Base-by-base conservation (phyloP, 768 basidiomycete species). In the Serendipita sp. region DNA sequence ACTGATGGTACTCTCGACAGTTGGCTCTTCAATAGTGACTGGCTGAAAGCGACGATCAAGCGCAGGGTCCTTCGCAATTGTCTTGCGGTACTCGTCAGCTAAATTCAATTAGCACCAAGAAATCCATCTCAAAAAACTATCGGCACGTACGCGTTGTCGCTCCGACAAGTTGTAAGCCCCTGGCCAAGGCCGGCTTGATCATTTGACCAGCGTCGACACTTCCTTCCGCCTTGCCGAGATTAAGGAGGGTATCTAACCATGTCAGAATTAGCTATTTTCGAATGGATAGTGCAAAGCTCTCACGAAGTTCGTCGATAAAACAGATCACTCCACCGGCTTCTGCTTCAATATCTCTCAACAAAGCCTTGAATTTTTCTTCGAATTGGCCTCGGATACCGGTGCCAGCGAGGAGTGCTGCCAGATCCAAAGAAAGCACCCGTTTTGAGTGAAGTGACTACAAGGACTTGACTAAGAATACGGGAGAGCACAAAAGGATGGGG, bases 301-400 rank as follows among this genome's bases (percentile, higher is more conserved):
- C 69, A 89, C 87, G 92, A 62, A 95, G 84, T 82, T 95, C 91
- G 68, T 94, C 92, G 63, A 95, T 93, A 74, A 95, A 95, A 70
- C 88, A 91, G 43, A 94, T 94, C 5, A 91, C 84, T 48, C 60
- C 64, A 27, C 67, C 68, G 46, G 70, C 69, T 76, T 91, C 87
- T 11, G 84, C 88, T 71, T 93, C 91, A 64, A 96, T 94, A 70
- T 96, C 92, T 31, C 81, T 81, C n/a, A 95, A 76, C 1, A 96
- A 77, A 0, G 84, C 86, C 72, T 94, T 93, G 80, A 94, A 93
- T 68, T 91, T 91, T 72, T 91, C 90, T 69, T 96, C 92, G 63
- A 94, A 94, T 68, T 92, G 88, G 1, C 92, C 92, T 45, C 92
- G 83, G 62, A 95, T 87, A 0, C 91, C 91, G 1, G 91, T 90